Conservation (phyloP, 768 basidiomycete species). For the Phanerodontia chrysosporium region DNA sequence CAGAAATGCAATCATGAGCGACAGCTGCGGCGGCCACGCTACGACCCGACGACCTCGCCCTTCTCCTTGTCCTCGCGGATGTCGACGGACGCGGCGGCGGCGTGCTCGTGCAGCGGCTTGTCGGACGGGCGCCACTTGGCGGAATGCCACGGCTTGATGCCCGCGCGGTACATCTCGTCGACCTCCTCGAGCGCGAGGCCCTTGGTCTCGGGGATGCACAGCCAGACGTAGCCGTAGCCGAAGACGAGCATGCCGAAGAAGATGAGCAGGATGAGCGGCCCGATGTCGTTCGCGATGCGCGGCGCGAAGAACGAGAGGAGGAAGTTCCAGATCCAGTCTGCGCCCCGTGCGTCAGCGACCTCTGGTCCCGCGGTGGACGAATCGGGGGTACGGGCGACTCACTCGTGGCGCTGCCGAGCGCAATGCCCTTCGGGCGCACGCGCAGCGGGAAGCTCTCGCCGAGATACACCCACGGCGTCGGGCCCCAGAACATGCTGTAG, state of each 20-base stretch:
- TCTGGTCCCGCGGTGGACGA: too few species aligned
- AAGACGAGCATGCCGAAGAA: slow-evolving; percentile 73
- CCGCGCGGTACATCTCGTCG: slow-evolving; percentile 71
- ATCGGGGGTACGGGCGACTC: slow-evolving; percentile 10
- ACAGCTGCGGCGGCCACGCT: too few species aligned
- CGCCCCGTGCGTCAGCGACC: too few species aligned
- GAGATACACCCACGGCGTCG: slow-evolving; percentile 70
- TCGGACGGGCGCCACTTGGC: slow-evolving; percentile 40
- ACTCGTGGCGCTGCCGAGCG: slow-evolving; percentile 63
- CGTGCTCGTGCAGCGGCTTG: slow-evolving; percentile 23
- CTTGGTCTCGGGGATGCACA: slow-evolving; percentile 79
- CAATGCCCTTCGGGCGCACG: slow-evolving; percentile 74
- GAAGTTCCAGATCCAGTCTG: slow-evolving; percentile 74
- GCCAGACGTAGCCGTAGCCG: slow-evolving; percentile 68
- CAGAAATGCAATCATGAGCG: too few species aligned
- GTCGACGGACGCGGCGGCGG: not conserved
- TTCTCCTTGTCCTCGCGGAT: not conserved
- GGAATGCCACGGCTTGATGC: slow-evolving; percentile 64
- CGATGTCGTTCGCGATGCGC: slow-evolving; percentile 58
- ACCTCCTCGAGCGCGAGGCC: slow-evolving; percentile 76
- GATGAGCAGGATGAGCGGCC: slow-evolving; percentile 70
- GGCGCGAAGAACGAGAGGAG: slow-evolving; percentile 70
- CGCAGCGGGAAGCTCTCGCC: slow-evolving; percentile 81
- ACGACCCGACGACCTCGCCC: not conserved
- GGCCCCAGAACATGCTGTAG: slow-evolving; percentile 75